Percentiles rank a stretch among this genome's conserved stretches.
phyloP scores from a whole-genome alignment of 2,329 filamentous ascomycete species.

The Clonostachys chloroleuca region DNA sequence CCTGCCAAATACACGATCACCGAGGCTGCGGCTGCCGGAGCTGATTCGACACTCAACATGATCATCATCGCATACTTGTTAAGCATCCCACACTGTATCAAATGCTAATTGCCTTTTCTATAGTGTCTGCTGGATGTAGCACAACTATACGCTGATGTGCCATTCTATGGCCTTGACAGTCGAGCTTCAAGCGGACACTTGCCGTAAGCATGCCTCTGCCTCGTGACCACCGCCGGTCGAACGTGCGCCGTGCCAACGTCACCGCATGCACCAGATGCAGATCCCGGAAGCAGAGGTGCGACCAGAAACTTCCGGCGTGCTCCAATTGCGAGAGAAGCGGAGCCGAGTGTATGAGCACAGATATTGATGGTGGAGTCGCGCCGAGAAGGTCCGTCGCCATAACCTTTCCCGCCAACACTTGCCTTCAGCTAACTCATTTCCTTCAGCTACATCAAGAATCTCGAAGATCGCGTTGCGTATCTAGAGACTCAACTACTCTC shows the following conservation, averaged over 20 bases:
- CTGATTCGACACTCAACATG: too few relatives aligned
- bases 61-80: too few relatives aligned
- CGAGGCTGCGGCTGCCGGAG: too few relatives aligned
- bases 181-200: too few relatives aligned
- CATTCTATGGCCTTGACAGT: too few relatives aligned
- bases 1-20: too few relatives aligned
- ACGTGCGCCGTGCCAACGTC: conserved; percentile 8
- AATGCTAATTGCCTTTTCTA: too few relatives aligned
- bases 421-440: not conserved
- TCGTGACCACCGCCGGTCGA: conserved; percentile 1
- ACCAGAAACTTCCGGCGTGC: conserved; percentile 35
- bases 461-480: conserved; percentile 15
- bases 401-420: not conserved
- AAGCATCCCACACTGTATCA: too few relatives aligned
- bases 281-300: conserved; percentile 23
- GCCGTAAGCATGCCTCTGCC: not conserved
- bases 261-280: conserved; percentile 8
- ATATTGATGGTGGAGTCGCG: conserved; percentile 6
- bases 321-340: conserved; percentile 37
- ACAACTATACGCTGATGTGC: too few relatives aligned
- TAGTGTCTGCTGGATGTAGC: too few relatives aligned
- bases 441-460: conserved; percentile 15
- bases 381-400: conserved; percentile 4
- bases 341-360: conserved; percentile 25
- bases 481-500: conserved; percentile 8